Evolutionary conservation across 176 grass and related monocot species (phyloP).

Genomic region (Themeda triandra): DNA sequence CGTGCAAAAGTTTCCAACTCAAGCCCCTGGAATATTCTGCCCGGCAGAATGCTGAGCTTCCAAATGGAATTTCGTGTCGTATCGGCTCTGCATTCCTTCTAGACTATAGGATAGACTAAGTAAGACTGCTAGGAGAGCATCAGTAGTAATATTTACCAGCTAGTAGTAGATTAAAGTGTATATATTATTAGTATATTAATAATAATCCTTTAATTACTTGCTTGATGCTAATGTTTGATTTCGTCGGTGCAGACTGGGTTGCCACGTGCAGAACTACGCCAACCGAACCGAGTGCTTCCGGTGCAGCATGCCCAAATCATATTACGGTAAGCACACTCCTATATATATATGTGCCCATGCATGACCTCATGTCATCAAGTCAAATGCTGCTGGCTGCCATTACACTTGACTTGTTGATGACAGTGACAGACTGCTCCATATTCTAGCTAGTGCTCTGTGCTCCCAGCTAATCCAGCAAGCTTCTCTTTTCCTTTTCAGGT

Average conservation of each 20-base stretch:
- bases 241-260: slow-evolving; percentile 42
- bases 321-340: slow-evolving; percentile 40
- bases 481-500: slow-evolving; percentile 19
- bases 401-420: not conserved
- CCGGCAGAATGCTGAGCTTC: not conserved
- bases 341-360: not conserved
- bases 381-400: not conserved
- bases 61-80: slow-evolving; percentile 27
- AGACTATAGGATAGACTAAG: not conserved
- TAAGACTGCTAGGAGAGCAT: too few species aligned
- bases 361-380: not conserved
- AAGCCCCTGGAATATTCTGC: not conserved
- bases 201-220: not conserved
- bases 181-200: not conserved
- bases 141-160: not conserved
- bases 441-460: not conserved
- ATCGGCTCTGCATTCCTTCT: slow-evolving; percentile 26
- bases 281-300: slow-evolving; percentile 79
- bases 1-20: not conserved
- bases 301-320: slow-evolving; percentile 69
- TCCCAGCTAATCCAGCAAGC: not conserved
- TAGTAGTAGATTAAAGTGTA: not conserved
- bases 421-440: slow-evolving; percentile 12
- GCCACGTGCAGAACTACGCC: slow-evolving; percentile 82
- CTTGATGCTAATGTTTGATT: slow-evolving; percentile 9